phyloP scores from a whole-genome alignment of 495 filamentous ascomycete species.

The Hypomontagnella submonticulosa region DNA sequence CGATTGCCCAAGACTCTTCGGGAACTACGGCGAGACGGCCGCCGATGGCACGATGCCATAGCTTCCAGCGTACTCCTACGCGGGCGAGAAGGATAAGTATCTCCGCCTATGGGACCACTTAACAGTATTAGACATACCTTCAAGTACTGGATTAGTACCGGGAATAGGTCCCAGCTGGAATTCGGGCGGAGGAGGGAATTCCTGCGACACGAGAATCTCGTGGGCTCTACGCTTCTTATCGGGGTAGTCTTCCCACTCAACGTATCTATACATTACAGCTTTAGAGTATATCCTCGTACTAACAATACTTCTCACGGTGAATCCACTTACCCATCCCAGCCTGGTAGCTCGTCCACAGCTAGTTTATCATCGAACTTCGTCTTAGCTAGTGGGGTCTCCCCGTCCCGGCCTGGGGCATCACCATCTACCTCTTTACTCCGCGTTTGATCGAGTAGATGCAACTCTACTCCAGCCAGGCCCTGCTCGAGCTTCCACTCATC shows the following conservation, averaged over 20 bases:
- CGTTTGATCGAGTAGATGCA: conserved; percentile 61
- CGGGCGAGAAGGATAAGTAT: neutral
- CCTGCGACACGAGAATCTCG: conserved; percentile 65
- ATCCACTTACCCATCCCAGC: conserved; percentile 49
- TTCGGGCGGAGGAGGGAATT: conserved; percentile 67
- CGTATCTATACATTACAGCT: conserved; percentile 52
- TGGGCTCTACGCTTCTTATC: conserved; percentile 69
- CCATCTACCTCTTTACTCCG: conserved; percentile 44
- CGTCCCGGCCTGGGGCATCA: conserved; percentile 49
- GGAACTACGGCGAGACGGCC: conserved; percentile 59
- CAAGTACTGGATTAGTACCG: conserved; percentile 69
- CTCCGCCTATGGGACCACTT: neutral
- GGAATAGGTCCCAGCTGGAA: conserved; percentile 70
- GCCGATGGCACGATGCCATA: conserved; percentile 71
- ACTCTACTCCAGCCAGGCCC: conserved; percentile 57
- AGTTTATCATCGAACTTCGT: conserved; percentile 23
- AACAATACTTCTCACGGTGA: neutral
- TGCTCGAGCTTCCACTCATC: conserved; percentile 68
- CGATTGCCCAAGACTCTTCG: conserved; percentile 67
- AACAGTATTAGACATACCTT: conserved; percentile 30
- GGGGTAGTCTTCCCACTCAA: conserved; percentile 77
- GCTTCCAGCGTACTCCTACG: conserved; percentile 69
- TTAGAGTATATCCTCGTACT: neutral
- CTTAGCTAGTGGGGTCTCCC: conserved; percentile 43
- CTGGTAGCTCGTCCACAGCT: conserved; percentile 41